Conservation (phyloP, 805 yeast genomes). For the Hanseniaspora taiwanica region DNA sequence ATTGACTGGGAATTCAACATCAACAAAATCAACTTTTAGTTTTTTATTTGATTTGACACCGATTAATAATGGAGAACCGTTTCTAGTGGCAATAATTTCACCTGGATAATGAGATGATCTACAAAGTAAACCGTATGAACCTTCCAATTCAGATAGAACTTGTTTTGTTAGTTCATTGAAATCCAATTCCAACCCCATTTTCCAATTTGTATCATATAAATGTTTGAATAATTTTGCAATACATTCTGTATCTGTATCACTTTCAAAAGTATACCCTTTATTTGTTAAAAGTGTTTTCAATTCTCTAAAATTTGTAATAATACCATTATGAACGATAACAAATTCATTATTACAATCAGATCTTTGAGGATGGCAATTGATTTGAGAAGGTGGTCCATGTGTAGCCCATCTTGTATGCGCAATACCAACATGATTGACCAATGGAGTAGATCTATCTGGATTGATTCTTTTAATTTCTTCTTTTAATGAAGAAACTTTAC, state of each 20-base stretch:
- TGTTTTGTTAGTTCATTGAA: slow-evolving; percentile 87
- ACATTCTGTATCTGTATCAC: slow-evolving; percentile 96
- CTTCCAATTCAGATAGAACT: slow-evolving; percentile 85
- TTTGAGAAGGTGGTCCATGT: slow-evolving; percentile 81
- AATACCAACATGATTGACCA: slow-evolving; percentile 83
- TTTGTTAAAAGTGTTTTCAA: slow-evolving; percentile 66
- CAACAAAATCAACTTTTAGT: slow-evolving; percentile 94
- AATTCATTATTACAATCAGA: slow-evolving; percentile 77
- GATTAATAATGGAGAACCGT: slow-evolving; percentile 92
- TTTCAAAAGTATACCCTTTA: slow-evolving; percentile 73
- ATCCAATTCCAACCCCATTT: slow-evolving; percentile 69
- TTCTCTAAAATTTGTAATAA: slow-evolving; percentile 89
- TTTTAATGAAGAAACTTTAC: slow-evolving; percentile 77
- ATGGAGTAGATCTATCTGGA: slow-evolving; percentile 48
- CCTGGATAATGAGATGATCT: slow-evolving; percentile 88
- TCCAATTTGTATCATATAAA: slow-evolving; percentile 62
- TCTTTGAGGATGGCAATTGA: slow-evolving; percentile 92
- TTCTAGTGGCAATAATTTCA: slow-evolving; percentile 93
- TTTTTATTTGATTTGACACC: slow-evolving; percentile 96
- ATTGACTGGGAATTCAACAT: slow-evolving; percentile 85
- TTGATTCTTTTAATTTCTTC: slow-evolving; percentile 40
- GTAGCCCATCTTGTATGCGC: slow-evolving; percentile 99
- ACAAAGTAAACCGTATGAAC: slow-evolving; percentile 92
- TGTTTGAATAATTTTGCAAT: slow-evolving; percentile 92
- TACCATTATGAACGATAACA: slow-evolving; percentile 93